phyloP scores from a whole-genome alignment of 2,329 filamentous ascomycete genomes.

The Monosporascus sp. region DNA sequence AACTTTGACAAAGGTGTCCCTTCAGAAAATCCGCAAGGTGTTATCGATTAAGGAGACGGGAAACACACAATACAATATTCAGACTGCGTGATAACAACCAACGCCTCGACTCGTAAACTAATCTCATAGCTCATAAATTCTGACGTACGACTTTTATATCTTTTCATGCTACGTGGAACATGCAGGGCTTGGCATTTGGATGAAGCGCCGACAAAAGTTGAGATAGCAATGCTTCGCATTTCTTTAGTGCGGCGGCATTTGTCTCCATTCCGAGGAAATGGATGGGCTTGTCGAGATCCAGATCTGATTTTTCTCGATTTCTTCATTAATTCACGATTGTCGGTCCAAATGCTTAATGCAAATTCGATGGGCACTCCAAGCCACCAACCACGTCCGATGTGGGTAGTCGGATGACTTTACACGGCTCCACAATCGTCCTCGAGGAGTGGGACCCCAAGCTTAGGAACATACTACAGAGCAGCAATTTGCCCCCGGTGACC shows the following conservation, averaged over 20 bases:
- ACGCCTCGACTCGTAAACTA: no score
- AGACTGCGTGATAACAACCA: no score
- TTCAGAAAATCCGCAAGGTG: no score
- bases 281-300: not conserved
- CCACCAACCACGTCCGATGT: not conserved
- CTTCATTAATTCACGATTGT: not conserved
- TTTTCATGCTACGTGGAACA: no score
- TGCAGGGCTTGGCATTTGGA: not conserved
- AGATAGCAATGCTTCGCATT: not conserved
- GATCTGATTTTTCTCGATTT: not conserved
- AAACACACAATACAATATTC: no score
- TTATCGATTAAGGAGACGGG: no score
- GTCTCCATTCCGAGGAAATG: not conserved
- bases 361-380: not conserved
- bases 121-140: no score
- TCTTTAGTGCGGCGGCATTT: not conserved
- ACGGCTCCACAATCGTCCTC: not conserved
- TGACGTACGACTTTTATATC: no score
- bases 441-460: not conserved
- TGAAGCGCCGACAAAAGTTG: not conserved
- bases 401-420: not conserved
- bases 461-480: no score
- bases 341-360: not conserved
- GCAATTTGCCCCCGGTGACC: not conserved
- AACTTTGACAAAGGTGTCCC: not conserved